phyloP scores from a whole-genome alignment of 495 filamentous ascomycete genomes.

The Penicillium ucsense region DNA sequence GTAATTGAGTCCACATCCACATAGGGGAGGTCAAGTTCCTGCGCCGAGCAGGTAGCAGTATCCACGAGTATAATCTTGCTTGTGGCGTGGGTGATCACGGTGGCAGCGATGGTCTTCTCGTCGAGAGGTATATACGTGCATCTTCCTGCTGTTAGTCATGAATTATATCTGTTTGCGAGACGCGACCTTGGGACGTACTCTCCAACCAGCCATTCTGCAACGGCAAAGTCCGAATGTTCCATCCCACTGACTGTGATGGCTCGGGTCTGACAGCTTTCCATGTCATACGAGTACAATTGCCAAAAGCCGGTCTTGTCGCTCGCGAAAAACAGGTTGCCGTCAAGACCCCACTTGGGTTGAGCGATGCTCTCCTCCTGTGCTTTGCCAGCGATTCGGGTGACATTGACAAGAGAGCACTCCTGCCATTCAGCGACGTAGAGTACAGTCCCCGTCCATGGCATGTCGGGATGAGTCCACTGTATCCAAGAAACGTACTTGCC shows the following conservation, averaged over 20 bases:
- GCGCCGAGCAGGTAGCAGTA: slow-evolving; percentile 5
- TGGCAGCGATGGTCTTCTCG: slow-evolving; percentile 26
- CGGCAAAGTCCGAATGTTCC: slow-evolving; percentile 31
- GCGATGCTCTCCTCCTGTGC: slow-evolving; percentile 23
- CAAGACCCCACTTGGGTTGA: slow-evolving; percentile 35
- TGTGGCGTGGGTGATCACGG: slow-evolving; percentile 16
- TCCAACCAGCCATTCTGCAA: slow-evolving; percentile 29
- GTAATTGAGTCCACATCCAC: slow-evolving; percentile 12
- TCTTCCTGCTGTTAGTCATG: slow-evolving; percentile 7
- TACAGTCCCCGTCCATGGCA: slow-evolving; percentile 39
- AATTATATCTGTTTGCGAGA: neutral
- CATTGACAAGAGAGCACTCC: slow-evolving; percentile 12
- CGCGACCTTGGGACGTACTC: slow-evolving; percentile 11
- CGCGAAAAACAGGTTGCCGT: slow-evolving; percentile 34
- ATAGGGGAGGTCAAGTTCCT: slow-evolving; percentile 15
- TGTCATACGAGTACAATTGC: slow-evolving; percentile 26
- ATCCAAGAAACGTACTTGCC: slow-evolving; percentile 37
- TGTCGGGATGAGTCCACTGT: slow-evolving; percentile 41
- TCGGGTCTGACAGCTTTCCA: neutral
- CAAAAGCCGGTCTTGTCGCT: slow-evolving; percentile 33
- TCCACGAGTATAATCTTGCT: slow-evolving; percentile 15
- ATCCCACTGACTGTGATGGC: slow-evolving; percentile 17
- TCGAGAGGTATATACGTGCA: slow-evolving; percentile 28
- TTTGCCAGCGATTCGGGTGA: slow-evolving; percentile 21
- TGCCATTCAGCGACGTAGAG: slow-evolving; percentile 30